Conservation (phyloP, 495 filamentous ascomycete species). For the Lophium mytilinum region DNA sequence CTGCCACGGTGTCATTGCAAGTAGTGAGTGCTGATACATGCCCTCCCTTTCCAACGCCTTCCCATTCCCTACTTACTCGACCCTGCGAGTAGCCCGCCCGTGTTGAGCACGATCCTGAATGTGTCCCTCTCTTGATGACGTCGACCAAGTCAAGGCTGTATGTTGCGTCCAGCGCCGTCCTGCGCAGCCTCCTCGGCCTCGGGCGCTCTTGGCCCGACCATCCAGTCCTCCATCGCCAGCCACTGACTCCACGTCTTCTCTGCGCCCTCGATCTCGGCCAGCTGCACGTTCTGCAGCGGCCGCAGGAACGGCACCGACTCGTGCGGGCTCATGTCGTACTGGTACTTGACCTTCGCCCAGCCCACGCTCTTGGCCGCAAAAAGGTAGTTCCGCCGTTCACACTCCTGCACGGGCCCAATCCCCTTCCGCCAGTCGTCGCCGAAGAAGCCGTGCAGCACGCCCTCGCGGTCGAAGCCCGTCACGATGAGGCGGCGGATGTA, state of each 20-base stretch:
- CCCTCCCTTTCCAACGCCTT: constrained; percentile 13
- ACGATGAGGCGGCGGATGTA: constrained; percentile 87
- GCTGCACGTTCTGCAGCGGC: constrained; percentile 63
- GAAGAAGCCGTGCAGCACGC: constrained; percentile 87
- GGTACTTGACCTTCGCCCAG: constrained; percentile 78
- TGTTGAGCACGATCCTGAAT: too few relatives aligned
- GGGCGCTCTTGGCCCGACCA: constrained; percentile 63
- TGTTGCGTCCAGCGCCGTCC: constrained; percentile 3
- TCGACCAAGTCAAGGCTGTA: constrained; percentile 16
- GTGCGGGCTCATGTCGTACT: constrained; percentile 75
- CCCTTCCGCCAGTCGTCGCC: constrained; percentile 82
- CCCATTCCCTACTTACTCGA: neutral
- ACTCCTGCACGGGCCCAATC: constrained; percentile 74
- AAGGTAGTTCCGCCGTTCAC: constrained; percentile 86
- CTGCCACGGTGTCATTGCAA: neutral
- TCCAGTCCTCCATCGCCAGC: constrained; percentile 94
- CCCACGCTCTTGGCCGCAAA: constrained; percentile 88
- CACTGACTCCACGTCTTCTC: constrained; percentile 79
- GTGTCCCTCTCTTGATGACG: too few relatives aligned
- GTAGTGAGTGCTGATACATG: too few relatives aligned
- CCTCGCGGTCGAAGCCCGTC: constrained; percentile 80
- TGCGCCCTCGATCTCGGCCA: constrained; percentile 74
- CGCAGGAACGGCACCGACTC: constrained; percentile 82
- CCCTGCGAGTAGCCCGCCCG: constrained; percentile 2
- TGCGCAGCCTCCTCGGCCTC: constrained; percentile 25